phyloP scores from a whole-genome alignment of 345 rosid species.

The Syzygium grande region DNA sequence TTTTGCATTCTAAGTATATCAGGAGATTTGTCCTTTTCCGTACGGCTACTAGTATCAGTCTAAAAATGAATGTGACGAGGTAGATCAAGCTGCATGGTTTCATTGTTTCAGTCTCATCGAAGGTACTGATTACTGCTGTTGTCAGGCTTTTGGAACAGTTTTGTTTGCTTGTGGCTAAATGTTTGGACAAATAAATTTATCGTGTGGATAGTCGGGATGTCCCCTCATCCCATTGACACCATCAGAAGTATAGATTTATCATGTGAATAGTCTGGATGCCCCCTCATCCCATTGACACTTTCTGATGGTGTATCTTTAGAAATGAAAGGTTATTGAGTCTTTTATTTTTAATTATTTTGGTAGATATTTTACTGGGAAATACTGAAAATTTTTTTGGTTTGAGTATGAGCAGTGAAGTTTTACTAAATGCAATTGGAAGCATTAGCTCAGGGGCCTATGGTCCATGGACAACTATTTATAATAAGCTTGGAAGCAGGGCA shows the following conservation, averaged over 20 bases:
- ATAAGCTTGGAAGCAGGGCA: not conserved
- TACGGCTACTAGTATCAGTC: not conserved
- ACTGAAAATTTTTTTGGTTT: not conserved
- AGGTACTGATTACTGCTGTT: not conserved
- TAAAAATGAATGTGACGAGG: not conserved
- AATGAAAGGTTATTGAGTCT: not conserved
- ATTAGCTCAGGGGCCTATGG: not conserved
- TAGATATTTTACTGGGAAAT: not conserved
- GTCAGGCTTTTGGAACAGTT: not conserved
- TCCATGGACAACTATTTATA: not conserved
- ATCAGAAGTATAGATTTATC: not conserved
- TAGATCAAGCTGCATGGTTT: not conserved
- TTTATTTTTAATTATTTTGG: not conserved
- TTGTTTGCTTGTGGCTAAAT: not conserved
- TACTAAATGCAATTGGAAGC: not conserved
- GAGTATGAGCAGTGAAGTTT: not conserved
- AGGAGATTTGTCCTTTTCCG: not conserved
- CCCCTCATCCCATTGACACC: not conserved
- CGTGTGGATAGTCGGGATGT: not conserved
- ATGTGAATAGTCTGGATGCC: not conserved
- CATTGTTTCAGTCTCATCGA: not conserved
- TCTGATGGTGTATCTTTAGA: not conserved
- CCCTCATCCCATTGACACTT: not conserved
- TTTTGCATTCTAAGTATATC: not conserved
- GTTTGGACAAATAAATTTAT: not conserved